Conservation (phyloP, 768 basidiomycete species). For the Leucocoprinus leucothites region DNA sequence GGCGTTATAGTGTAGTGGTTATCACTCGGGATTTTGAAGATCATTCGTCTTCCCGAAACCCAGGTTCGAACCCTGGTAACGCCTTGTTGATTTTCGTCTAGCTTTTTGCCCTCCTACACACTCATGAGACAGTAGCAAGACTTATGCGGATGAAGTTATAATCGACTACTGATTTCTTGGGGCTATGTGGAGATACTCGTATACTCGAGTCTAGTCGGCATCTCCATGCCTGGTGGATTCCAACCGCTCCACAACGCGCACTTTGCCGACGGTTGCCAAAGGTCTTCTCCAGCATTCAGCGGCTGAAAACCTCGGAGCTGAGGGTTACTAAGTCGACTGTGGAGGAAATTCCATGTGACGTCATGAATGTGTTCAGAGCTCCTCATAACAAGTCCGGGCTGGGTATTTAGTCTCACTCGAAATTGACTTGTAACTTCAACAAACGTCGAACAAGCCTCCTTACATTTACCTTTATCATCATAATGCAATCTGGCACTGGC, state of each 20-base stretch:
- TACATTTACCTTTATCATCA: neutral
- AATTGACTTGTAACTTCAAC: neutral
- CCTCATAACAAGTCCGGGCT: neutral
- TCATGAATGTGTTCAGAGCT: neutral
- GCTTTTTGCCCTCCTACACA: too few species aligned
- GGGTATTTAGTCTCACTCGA: neutral
- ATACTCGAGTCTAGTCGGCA: too few species aligned
- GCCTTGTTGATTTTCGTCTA: neutral
- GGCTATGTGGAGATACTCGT: too few species aligned
- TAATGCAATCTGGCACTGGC: slow-evolving; percentile 50
- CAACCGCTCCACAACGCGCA: too few species aligned
- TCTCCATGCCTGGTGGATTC: too few species aligned
- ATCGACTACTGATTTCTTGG: too few species aligned
- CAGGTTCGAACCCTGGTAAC: slow-evolving; percentile 20
- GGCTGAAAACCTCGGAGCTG: too few species aligned
- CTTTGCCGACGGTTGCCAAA: too few species aligned
- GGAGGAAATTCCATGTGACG: neutral
- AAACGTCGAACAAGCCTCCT: neutral
- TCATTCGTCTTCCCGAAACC: slow-evolving; percentile 16
- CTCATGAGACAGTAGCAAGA: too few species aligned
- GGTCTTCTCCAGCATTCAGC: too few species aligned
- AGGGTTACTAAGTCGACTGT: neutral
- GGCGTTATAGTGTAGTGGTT: slow-evolving; percentile 21
- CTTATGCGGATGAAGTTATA: too few species aligned
- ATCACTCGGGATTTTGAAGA: slow-evolving; percentile 21